Percentiles rank a stretch among this genome's conserved stretches.
These are phyloP conservation scores for Ophioceras dolichostomum DNA, from an alignment of 2,329 filamentous ascomycete genomes.

Conservation along the genomic window DNA sequence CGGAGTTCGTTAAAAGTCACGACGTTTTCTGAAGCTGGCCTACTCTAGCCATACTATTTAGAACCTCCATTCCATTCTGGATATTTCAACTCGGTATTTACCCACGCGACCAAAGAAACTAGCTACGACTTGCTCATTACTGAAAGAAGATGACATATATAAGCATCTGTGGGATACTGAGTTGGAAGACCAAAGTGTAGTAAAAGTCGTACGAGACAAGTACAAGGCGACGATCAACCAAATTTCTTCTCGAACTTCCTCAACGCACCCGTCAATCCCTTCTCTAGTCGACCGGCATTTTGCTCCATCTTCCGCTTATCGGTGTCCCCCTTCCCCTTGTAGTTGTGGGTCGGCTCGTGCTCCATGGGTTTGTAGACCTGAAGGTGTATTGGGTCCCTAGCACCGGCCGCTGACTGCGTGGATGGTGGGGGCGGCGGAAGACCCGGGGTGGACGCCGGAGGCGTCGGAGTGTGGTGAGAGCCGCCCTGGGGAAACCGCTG, in stretches of 20 bases:
- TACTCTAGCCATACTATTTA: too few species aligned
- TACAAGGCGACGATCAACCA: too few species aligned
- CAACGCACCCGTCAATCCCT: conserved; percentile 57
- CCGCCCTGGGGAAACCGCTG: conserved; percentile 15
- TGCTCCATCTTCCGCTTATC: conserved; percentile 46
- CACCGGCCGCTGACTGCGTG: conserved; percentile 18
- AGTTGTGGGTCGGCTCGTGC: conserved; percentile 34
- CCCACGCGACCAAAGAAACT: too few species aligned
- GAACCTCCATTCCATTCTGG: too few species aligned
- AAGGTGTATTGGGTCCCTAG: conserved; percentile 43
- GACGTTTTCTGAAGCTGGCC: too few species aligned
- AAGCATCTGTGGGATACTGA: too few species aligned
- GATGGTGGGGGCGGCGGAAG: conserved; percentile 27
- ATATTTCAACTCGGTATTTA: too few species aligned
- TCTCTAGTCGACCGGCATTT: conserved; percentile 54
- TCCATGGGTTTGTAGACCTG: conserved; percentile 61
- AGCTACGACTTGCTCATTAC: too few species aligned
- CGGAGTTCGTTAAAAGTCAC: too few species aligned
- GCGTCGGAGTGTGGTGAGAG: conserved; percentile 14
- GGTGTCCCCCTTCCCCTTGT: conserved; percentile 24
- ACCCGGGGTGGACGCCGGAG: conserved; percentile 21
- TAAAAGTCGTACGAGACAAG: too few species aligned
- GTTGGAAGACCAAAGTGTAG: too few species aligned
- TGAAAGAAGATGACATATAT: too few species aligned
- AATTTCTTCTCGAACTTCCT: conserved; percentile 73